A percentile compares a stretch with the other conserved stretches of the same genome.
Evolutionary conservation across 805 yeast species (phyloP).

Genomic region (Candida insectalens): DNA sequence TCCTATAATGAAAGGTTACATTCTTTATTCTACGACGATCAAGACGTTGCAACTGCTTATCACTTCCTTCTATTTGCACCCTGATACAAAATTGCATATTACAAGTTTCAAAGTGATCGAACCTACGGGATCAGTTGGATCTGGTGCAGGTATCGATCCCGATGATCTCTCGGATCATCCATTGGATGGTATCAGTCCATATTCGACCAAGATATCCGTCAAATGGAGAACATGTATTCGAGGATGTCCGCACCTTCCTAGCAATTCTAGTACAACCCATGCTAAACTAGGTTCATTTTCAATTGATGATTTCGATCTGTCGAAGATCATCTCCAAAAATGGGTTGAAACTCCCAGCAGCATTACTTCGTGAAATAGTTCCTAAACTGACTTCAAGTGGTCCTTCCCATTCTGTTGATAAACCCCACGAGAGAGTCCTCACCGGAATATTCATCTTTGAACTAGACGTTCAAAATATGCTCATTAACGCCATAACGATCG

Average conservation of each 20-base stretch:
- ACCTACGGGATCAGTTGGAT: constrained; percentile 16
- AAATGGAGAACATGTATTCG: constrained; percentile 51
- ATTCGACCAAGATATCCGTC: constrained; percentile 39
- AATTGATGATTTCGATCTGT: constrained; percentile 12
- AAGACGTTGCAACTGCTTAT: constrained; percentile 46
- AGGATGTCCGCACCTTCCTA: constrained; percentile 38
- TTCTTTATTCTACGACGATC: constrained; percentile 45
- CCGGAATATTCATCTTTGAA: constrained; percentile 60
- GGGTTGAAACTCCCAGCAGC: constrained; percentile 1
- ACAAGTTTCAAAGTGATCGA: constrained; percentile 27
- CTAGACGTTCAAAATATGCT: constrained; percentile 43
- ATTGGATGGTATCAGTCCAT: constrained; percentile 22
- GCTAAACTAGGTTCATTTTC: constrained; percentile 20
- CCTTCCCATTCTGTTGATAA: neutral
- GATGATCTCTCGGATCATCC: constrained; percentile 21
- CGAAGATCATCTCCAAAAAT: constrained; percentile 8
- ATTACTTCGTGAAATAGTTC: neutral
- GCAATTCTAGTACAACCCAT: constrained; percentile 11
- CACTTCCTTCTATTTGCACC: constrained; percentile 46
- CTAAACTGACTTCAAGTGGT: neutral
- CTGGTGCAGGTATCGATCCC: too few species aligned
- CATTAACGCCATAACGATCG: constrained; percentile 56
- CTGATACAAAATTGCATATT: constrained; percentile 44
- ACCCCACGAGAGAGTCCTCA: constrained; percentile 26
- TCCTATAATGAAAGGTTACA: constrained; percentile 47